Evolutionary conservation across 1,284 basidiomycete genomes (phyloP).

Genomic region (Peniophora sp.): DNA sequence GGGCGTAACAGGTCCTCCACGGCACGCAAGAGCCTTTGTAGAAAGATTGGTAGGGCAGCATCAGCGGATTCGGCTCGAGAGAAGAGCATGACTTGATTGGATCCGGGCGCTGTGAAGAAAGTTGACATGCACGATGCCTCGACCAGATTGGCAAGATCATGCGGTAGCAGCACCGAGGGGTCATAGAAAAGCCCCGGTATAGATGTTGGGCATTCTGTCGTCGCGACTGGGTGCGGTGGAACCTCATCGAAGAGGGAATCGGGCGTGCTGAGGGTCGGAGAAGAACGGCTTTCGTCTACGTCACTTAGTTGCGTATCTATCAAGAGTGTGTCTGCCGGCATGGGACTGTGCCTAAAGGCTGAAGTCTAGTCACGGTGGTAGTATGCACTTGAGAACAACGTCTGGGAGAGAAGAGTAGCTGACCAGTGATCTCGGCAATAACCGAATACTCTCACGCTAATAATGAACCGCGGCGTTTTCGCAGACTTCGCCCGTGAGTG

Average conservation of each 20-base stretch:
- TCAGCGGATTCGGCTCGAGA: slow-evolving; percentile 28
- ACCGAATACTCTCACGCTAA: too few relatives aligned
- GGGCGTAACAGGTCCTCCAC: slow-evolving; percentile 42
- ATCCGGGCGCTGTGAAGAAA: slow-evolving; percentile 43
- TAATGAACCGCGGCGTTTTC: too few relatives aligned
- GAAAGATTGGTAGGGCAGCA: slow-evolving; percentile 42
- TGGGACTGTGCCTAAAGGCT: too few relatives aligned
- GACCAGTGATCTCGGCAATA: too few relatives aligned
- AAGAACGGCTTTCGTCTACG: too few relatives aligned
- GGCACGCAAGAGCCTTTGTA: slow-evolving; percentile 42
- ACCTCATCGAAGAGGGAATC: slow-evolving; percentile 11
- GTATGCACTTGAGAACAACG: too few relatives aligned
- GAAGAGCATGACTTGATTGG: slow-evolving; percentile 77
- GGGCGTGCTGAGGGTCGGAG: background rate
- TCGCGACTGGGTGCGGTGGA: slow-evolving; percentile 10
- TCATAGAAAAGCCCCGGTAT: slow-evolving; percentile 61
- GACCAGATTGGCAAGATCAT: slow-evolving; percentile 41
- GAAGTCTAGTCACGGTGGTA: too few relatives aligned
- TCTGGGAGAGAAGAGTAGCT: too few relatives aligned
- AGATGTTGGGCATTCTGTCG: slow-evolving; percentile 34
- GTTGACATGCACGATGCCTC: slow-evolving; percentile 43
- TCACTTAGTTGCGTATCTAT: too few relatives aligned
- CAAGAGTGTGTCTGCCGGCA: too few relatives aligned
- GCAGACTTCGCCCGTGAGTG: too few relatives aligned
- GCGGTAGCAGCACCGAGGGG: slow-evolving; percentile 41